These are phyloP conservation scores for Lichtheimia hyalospora DNA, from an alignment of 371 early-diverging fungal genomes.

Conservation along the genomic window DNA sequence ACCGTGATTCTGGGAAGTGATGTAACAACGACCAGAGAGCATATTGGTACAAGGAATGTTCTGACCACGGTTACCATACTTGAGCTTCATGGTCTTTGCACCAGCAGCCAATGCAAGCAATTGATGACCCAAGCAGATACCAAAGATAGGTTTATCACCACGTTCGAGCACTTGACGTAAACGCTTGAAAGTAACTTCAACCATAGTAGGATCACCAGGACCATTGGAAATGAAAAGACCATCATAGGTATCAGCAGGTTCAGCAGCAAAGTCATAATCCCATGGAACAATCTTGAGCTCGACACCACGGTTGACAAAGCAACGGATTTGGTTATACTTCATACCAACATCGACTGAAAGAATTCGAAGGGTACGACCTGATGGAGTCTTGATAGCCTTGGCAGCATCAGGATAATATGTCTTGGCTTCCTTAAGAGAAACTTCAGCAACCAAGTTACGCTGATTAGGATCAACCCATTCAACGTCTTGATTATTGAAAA, in stretches of 20 bases:
- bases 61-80: conserved; percentile 98
- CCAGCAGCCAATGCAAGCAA: conserved; percentile 93
- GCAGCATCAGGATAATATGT: conserved; percentile 70
- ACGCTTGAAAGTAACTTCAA: conserved; percentile 72
- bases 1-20: conserved; percentile 97
- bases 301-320: conserved; percentile 92
- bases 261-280: conserved; percentile 87
- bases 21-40: conserved; percentile 95
- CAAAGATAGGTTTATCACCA: conserved; percentile 90
- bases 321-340: conserved; percentile 97
- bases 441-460: conserved; percentile 91
- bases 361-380: conserved; percentile 82
- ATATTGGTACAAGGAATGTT: conserved; percentile 97
- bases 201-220: conserved; percentile 94
- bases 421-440: conserved; percentile 79
- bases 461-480: conserved; percentile 92
- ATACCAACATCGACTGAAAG: conserved; percentile 96
- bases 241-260: conserved; percentile 72
- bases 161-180: conserved; percentile 64
- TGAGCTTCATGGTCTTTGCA: conserved; percentile 92
- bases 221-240: conserved; percentile 97
- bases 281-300: conserved; percentile 94
- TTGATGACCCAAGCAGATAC: conserved; percentile 98
- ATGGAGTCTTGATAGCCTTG: conserved; percentile 61
- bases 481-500: conserved; percentile 83